Conservation (phyloP, 1,139 yeast species). For the Suhomyces wounanorum region DNA sequence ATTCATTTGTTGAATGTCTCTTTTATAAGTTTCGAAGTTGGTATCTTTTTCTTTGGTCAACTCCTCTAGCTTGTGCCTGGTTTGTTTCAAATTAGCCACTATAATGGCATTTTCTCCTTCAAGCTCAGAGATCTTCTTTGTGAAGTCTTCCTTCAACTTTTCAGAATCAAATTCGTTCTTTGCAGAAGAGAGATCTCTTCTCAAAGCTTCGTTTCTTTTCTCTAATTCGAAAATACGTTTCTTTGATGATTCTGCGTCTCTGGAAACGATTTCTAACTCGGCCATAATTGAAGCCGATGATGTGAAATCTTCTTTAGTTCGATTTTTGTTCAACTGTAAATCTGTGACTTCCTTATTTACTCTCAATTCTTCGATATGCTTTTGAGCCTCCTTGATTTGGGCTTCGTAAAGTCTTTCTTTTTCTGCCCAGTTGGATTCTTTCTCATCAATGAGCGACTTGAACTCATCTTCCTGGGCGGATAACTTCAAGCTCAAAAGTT, state of each 20-base stretch:
- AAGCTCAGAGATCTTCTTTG: constrained; percentile 51
- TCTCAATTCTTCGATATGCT: constrained; percentile 55
- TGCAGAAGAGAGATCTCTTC: constrained; percentile 60
- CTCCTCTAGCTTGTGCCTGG: constrained; percentile 35
- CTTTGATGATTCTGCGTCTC: constrained; percentile 76
- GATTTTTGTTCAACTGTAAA: constrained; percentile 43
- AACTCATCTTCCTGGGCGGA: constrained; percentile 66
- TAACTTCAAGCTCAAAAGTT: constrained; percentile 45
- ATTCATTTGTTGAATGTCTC: constrained; percentile 51
- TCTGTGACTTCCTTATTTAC: constrained; percentile 57
- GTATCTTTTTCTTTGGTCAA: constrained; percentile 37
- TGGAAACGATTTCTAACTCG: constrained; percentile 65
- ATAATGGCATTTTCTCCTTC: constrained; percentile 69
- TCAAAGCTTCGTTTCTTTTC: constrained; percentile 71
- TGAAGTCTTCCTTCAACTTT: constrained; percentile 34
- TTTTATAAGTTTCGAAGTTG: constrained; percentile 35
- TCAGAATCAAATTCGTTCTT: constrained; percentile 46
- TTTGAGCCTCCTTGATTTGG: constrained; percentile 48
- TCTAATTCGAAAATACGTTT: constrained; percentile 71
- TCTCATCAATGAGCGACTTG: constrained; percentile 60
- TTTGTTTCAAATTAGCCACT: constrained; percentile 63
- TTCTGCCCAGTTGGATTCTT: constrained; percentile 59
- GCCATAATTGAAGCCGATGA: constrained; percentile 38
- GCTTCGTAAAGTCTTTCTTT: constrained; percentile 48
- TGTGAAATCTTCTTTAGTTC: constrained; percentile 12